Percentiles rank a stretch among this genome's conserved stretches.
phyloP scores from a whole-genome alignment of 441 rosid species.

The Breynia disticha region DNA sequence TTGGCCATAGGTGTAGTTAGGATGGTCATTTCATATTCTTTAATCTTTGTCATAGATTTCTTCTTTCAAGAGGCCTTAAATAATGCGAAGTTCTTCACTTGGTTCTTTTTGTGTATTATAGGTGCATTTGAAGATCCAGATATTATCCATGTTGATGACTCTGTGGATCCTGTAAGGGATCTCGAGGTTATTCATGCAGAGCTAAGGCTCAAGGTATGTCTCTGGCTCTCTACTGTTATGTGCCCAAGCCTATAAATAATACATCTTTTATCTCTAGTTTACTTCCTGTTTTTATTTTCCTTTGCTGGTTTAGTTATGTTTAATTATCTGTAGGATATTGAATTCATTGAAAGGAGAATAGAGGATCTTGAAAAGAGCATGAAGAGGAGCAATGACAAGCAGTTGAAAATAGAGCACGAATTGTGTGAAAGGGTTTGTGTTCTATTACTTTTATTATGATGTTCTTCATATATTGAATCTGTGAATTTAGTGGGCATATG shows the following conservation, averaged over 20 bases:
- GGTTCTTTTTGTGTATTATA: conserved; percentile 10
- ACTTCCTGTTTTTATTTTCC: conserved; percentile 4
- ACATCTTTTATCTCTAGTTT: too few species aligned
- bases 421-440: conserved; percentile 57
- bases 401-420: conserved; percentile 76
- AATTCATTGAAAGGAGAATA: conserved; percentile 65
- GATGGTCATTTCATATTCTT: too few species aligned
- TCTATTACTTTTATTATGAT: conserved; percentile 3
- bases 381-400: conserved; percentile 99
- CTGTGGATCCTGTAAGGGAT: conserved; percentile 93
- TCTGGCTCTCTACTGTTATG: too few species aligned
- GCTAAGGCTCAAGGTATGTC: conserved; percentile 74
- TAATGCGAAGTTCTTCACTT: background rate
- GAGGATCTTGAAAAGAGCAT: conserved; percentile 96
- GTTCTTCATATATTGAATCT: background rate
- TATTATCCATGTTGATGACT: conserved; percentile 89
- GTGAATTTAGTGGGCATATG: conserved; percentile 1
- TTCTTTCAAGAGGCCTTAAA: too few species aligned
- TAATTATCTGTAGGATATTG: conserved; percentile 60
- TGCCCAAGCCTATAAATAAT: too few species aligned
- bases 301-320: background rate
- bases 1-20: too few species aligned
- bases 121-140: conserved; percentile 99
- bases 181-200: conserved; percentile 78
- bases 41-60: too few species aligned